Evolutionary conservation across 2,329 filamentous ascomycete genomes (phyloP), one percentile per base, ranked within the genome.

Genomic region (Apiospora pterosperma): DNA sequence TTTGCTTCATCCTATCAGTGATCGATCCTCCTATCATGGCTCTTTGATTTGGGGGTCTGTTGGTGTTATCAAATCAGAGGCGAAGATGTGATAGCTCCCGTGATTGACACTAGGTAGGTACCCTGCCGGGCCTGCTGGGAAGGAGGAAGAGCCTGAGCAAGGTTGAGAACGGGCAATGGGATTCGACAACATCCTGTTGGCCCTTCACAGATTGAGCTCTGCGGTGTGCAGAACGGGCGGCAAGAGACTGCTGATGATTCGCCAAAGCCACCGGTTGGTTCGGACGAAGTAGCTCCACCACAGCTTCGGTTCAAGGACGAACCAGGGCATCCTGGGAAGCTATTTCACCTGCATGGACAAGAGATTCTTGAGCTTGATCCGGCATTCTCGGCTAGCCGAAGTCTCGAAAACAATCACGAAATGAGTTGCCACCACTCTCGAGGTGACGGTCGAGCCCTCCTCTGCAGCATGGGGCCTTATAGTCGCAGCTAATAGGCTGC

Each of bases 201-300:
- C 39, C 21, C 16, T 60, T 61, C 59, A 41, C 59, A 41, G 39
- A 61, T 61, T 38, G 59, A 61, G 59, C 36, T 41, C 59, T 31
- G 59, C 59, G 59, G 59, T 61, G 59, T 61, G 36, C 19, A 41
- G 59, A 28, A 28, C 59, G 59, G 58, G 59, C 59, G 59, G 59
- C 59, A 61, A 61, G 36, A 61, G 59, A 23, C 14, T 8, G 19
- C 14, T 19, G 23, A 14, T 41, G 59, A 61, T 61, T 61, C 23
- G 59, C 39, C 59, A 10, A 41, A 61, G 48, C 48, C n/a, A 11
- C 11, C 28, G 48, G 48, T 55, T 55, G 48, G 48, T 28, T 19
- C 34, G 48, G 28, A n/a, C 10, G 19, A 34, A 55, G 48, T 5
- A 34, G 48, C 48, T 34, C 48, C 48, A 55, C 48, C 48, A 34